These are phyloP conservation scores for Marasmius oreades DNA, from an alignment of 1,284 basidiomycete species.

Conservation along the genomic window DNA sequence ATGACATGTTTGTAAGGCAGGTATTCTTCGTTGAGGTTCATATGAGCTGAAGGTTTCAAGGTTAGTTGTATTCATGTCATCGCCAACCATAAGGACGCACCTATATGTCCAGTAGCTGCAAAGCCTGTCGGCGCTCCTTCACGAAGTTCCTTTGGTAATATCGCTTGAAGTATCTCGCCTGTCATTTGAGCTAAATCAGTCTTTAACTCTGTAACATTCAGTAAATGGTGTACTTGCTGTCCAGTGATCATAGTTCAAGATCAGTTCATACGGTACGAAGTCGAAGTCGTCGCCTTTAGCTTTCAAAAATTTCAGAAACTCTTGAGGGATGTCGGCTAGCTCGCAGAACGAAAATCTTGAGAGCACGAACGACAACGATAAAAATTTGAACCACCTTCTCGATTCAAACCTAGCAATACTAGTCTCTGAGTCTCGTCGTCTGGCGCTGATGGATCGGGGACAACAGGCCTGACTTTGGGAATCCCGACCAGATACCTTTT, in stretches of 20 bases:
- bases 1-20: constrained; percentile 89
- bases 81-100: constrained; percentile 35
- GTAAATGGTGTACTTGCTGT: constrained; percentile 55
- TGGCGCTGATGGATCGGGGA: constrained; percentile 44
- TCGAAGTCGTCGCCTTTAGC: constrained; percentile 52
- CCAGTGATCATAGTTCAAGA: constrained; percentile 85
- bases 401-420: constrained; percentile 55
- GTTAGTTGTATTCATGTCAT: no score
- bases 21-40: constrained; percentile 91
- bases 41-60: constrained; percentile 51
- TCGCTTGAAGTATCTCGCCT: constrained; percentile 46
- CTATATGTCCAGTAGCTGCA: constrained; percentile 89
- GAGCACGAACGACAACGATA: constrained; percentile 3
- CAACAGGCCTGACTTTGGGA: constrained; percentile 61
- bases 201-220: neutral
- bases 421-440: constrained; percentile 42
- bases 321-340: constrained; percentile 63
- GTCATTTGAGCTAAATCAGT: neutral
- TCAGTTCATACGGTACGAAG: constrained; percentile 56
- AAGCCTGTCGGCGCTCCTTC: constrained; percentile 86
- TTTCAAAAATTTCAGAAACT: constrained; percentile 52
- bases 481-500: constrained; percentile 58
- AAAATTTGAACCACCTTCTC: constrained; percentile 48
- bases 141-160: constrained; percentile 73
- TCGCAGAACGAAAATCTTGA: constrained; percentile 32